These are phyloP conservation scores for Kalmanozyma brasiliensis DNA, from an alignment of 1,284 basidiomycete genomes.

Conservation along the genomic window DNA sequence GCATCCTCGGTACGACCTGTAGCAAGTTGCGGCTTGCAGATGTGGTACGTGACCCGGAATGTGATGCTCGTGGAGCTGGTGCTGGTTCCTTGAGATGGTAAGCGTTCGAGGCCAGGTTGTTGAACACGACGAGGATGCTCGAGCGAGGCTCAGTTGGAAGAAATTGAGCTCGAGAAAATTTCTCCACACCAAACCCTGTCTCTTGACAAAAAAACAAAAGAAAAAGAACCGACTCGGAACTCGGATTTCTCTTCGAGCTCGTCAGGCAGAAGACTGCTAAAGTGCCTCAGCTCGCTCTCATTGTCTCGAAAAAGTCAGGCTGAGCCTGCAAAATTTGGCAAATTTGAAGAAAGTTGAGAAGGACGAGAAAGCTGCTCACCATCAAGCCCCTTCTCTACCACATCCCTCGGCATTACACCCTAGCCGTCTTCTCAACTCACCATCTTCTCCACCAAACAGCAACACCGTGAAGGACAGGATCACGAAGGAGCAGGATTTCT, in stretches of 20 bases:
- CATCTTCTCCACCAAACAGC: not conserved
- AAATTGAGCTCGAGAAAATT: slow-evolving; percentile 6
- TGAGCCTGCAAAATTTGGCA: slow-evolving; percentile 32
- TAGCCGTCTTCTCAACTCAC: slow-evolving; percentile 5
- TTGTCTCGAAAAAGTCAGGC: slow-evolving; percentile 5
- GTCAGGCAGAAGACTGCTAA: slow-evolving; percentile 1
- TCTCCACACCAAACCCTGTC: slow-evolving; percentile 28
- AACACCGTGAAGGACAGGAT: not conserved
- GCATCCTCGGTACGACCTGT: slow-evolving; percentile 17
- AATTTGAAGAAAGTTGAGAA: slow-evolving; percentile 25
- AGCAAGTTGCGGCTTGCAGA: no score
- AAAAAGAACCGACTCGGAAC: slow-evolving; percentile 19
- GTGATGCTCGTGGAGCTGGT: no score
- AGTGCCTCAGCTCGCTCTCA: slow-evolving; percentile 5
- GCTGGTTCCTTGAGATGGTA: no score
- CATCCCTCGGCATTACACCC: not conserved
- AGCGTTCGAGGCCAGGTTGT: no score
- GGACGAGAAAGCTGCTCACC: not conserved
- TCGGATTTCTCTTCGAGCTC: slow-evolving; percentile 5
- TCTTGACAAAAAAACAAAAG: slow-evolving; percentile 13
- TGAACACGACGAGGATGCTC: not conserved
- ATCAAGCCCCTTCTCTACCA: slow-evolving; percentile 2
- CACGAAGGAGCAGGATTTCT: no score
- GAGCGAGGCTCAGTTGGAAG: not conserved
- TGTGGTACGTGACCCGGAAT: no score